Evolutionary conservation across 768 basidiomycete genomes (phyloP), one percentile per base, ranked within the genome.

Genomic region (Termitomyces sp.): DNA sequence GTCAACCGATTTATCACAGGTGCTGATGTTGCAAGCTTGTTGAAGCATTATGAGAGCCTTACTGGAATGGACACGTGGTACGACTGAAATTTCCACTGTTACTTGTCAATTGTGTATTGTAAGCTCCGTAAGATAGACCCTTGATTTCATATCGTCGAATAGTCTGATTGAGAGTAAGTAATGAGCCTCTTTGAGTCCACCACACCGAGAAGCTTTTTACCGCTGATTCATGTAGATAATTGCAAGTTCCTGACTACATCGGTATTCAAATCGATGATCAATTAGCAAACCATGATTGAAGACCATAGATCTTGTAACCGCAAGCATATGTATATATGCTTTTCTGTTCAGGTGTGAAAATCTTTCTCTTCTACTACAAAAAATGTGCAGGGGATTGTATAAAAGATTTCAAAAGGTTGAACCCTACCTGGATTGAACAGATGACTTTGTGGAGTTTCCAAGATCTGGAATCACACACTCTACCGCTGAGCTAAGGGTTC

Each of bases 41-140:
- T 91, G 62, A 73, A 72, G 46, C 73, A 81, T 58, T 91, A 91
- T 67, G 84, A 88, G 65, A 66, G 65, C 0, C 71, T 81, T 55
- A 85, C 83, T 1, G 80, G 79, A 31, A 83, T 81, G 80, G 71
- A 71, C 20, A 63, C 68, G 29, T 82, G 76, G 78, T 77, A 78
- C 59, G 65, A 66, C 12, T 74, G 51, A 69, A 65, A 40, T 42
- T 14, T 43, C 6, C 4, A 12, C 3, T 8, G 8, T 17, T 40
- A 9, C 7, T 29, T 38, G 37, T 53, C 11, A 3, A 9, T 8
- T 32, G 15, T 43, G 54, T 5, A 43, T 32, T 17, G 38, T 9
- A 32, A 49, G 46, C 25, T 48, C 5, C 12, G 45, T 8, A 46
- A 46, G 20, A 25, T 25, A 25, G 10, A 46, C 25, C 25, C 25